Evolutionary conservation across 2,329 filamentous ascomycete genomes (phyloP), one percentile per base, ranked within the genome.

Genomic region (Hymenotorrendiella dingleyae): DNA sequence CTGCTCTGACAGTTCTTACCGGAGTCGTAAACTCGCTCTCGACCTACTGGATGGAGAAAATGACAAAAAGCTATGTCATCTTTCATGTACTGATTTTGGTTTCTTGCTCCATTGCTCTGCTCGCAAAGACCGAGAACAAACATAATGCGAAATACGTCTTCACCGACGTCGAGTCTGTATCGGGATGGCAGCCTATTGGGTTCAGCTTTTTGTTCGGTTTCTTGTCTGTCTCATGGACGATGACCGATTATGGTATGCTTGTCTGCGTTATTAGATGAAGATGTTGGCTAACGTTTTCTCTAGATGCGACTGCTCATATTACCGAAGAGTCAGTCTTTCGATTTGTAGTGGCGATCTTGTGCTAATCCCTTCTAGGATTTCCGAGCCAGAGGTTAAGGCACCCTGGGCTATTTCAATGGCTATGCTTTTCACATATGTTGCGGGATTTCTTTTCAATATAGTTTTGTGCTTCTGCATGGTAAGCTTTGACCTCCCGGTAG

Each of bases 161-260:
- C 54, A 77, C 74, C 6, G 54, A 76, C 39, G 66, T 77, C 38
- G 64, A 71, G 33, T 64, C 71, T 2, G 60, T 59, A 19, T 74
- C 70, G 0, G 75, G 75, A 26, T 80, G 75, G 75, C 64, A 54
- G 0, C 74, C 74, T 0, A 60, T 67, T 2, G 74, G 74, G 17
- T 78, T 72, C 57, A 72, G 71, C 3, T 78, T 75, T 55, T 55
- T 78, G n/a, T 78, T 79, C 46, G 75, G 75, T n/a, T 78, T 77
- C 55, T 62, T 80, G 20, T 74, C 71, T 2, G 75, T 76, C 27
- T 70, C 69, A 16, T 80, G 75, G 75, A 78, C 73, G 41, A 78
- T 79, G 74, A 78, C 73, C 4, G 70, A 73, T 52, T 74, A 73
- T 54, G 72, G 70, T 54, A 59, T 56, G 46, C 43, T 45, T 46